A percentile compares a stretch with the other conserved stretches of the same genome.
phyloP scores from a whole-genome alignment of 2,329 filamentous ascomycete genomes.

The Leptodontidium sp. region DNA sequence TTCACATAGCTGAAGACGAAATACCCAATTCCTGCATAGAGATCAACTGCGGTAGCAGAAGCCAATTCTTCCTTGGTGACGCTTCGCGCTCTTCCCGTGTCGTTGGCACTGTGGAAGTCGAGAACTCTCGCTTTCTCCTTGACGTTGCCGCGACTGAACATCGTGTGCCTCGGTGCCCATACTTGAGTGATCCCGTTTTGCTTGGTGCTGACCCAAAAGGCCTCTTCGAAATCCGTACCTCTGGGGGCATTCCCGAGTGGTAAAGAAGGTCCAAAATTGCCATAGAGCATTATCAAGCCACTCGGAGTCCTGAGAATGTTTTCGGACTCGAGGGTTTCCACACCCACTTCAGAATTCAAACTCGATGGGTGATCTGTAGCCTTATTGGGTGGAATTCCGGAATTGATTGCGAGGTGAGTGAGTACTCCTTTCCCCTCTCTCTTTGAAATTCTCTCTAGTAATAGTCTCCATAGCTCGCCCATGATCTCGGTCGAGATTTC shows the following conservation, averaged over 20 bases:
- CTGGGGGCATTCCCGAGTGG: slow-evolving; percentile 23
- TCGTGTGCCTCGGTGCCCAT: slow-evolving; percentile 90
- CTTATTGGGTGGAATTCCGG: slow-evolving; percentile 63
- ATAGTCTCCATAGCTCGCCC: slow-evolving; percentile 55
- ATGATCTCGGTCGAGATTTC: slow-evolving; percentile 9
- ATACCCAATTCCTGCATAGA: slow-evolving; percentile 95
- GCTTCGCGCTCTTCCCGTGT: not conserved
- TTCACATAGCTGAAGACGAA: slow-evolving; percentile 86
- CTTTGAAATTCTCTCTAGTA: slow-evolving; percentile 57
- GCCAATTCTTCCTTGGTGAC: slow-evolving; percentile 27
- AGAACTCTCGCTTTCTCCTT: slow-evolving; percentile 86
- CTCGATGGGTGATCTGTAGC: slow-evolving; percentile 24
- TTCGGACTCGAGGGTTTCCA: slow-evolving; percentile 48
- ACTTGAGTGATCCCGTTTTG: slow-evolving; percentile 84
- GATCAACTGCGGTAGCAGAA: slow-evolving; percentile 66
- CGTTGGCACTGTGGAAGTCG: slow-evolving; percentile 51
- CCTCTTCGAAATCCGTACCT: slow-evolving; percentile 64
- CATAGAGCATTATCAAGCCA: slow-evolving; percentile 73
- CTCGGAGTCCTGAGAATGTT: slow-evolving; percentile 80
- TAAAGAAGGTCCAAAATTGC: slow-evolving; percentile 71
- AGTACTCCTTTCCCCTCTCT: slow-evolving; percentile 51
- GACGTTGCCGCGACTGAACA: slow-evolving; percentile 93
- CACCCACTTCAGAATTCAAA: not conserved
- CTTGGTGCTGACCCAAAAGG: slow-evolving; percentile 81
- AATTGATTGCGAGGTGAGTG: slow-evolving; percentile 68